phyloP scores from a whole-genome alignment of 228 moss, liverwort and hornwort species.

The Sphagnum fallax region DNA sequence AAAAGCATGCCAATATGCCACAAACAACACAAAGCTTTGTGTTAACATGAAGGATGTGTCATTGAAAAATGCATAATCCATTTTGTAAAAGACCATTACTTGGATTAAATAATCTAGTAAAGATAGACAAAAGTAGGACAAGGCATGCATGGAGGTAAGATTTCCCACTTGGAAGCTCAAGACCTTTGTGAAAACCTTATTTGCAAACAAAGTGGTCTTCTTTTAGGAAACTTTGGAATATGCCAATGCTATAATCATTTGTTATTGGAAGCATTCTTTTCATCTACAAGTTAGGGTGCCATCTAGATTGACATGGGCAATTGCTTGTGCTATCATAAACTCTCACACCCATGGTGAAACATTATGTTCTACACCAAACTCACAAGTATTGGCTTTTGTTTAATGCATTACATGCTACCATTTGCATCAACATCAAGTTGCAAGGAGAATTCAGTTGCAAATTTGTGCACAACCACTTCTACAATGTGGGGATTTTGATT shows the following conservation, averaged over 20 bases:
- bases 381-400: not conserved
- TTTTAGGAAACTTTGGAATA: constrained; percentile 2
- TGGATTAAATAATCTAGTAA: not conserved
- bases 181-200: not conserved
- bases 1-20: constrained; percentile 3
- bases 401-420: not conserved
- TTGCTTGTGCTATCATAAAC: not conserved
- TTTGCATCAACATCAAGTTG: not conserved
- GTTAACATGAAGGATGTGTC: no score
- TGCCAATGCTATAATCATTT: constrained; percentile 1
- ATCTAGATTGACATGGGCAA: not conserved
- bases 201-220: not conserved
- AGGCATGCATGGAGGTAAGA: not conserved
- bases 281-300: not conserved
- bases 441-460: not conserved
- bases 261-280: not conserved
- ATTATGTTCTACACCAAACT: not conserved
- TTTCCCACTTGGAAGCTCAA: not conserved
- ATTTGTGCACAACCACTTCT: not conserved
- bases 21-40: not conserved
- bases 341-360: not conserved
- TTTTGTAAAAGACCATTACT: constrained; percentile 3
- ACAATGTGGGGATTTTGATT: not conserved
- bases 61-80: not conserved
- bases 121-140: not conserved